Evolutionary conservation across 257 asterid species (phyloP).

Genomic region (Eucommia ulmoides): DNA sequence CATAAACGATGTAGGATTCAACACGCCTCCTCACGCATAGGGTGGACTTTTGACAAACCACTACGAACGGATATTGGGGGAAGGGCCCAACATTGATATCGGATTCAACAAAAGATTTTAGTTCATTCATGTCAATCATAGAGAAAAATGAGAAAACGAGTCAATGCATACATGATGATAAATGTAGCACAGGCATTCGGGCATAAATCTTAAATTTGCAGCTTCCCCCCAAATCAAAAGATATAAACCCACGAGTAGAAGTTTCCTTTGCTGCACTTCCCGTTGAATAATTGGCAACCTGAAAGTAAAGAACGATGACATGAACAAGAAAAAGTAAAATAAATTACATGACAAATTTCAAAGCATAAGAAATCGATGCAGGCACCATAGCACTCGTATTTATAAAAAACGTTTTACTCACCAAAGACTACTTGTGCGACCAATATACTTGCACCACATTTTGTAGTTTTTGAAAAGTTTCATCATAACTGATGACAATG

Average conservation of each 20-base stretch:
- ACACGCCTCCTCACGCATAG: no score
- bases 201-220: slow-evolving; percentile 96
- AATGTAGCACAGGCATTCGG: slow-evolving; percentile 94
- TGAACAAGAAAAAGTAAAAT: no score
- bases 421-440: slow-evolving; percentile 97
- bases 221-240: slow-evolving; percentile 99
- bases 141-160: slow-evolving; percentile 3
- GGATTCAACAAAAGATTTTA: no score
- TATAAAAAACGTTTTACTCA: no score
- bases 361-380: no score
- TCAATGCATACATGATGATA: slow-evolving; percentile 95
- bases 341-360: no score
- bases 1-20: no score
- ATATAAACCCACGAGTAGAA: slow-evolving; percentile 84
- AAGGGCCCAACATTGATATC: no score
- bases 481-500: slow-evolving; percentile 90
- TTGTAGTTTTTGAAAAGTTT: slow-evolving; percentile 92
- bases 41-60: no score
- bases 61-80: no score
- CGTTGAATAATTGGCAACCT: slow-evolving; percentile 98
- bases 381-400: no score
- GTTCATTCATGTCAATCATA: no score
- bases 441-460: slow-evolving; percentile 96
- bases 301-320: slow-evolving; percentile 13
- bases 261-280: slow-evolving; percentile 95